These are phyloP conservation scores for Ensete ventricosum DNA, from an alignment of 176 grass and related monocot species.

Conservation along the genomic window DNA sequence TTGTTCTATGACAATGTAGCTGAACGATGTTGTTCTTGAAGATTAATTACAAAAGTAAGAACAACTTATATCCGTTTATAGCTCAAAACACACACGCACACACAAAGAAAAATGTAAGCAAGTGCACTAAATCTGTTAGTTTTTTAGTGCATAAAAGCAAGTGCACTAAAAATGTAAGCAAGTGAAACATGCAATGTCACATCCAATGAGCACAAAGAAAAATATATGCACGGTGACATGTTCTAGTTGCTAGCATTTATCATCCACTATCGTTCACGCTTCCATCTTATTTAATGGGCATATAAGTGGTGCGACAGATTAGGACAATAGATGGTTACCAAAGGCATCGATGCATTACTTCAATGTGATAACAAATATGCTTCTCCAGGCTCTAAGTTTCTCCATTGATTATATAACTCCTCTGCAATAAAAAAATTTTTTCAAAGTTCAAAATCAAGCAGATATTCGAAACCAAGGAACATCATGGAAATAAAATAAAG, in stretches of 20 bases:
- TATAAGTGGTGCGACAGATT: not conserved
- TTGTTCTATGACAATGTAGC: not conserved
- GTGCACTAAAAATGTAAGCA: no score
- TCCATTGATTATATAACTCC: not conserved
- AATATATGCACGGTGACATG: not conserved
- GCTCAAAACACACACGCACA: no score
- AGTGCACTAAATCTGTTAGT: no score
- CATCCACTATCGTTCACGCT: no score
- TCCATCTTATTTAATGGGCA: not conserved
- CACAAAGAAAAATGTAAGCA: no score
- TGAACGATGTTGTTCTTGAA: not conserved
- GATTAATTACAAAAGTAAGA: not conserved
- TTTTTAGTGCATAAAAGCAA: no score
- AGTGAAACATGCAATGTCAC: no score
- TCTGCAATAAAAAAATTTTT: not conserved
- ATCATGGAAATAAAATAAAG: not conserved
- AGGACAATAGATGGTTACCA: not conserved
- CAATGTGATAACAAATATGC: not conserved
- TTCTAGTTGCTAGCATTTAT: not conserved
- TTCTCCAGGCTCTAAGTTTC: not conserved
- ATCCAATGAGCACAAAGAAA: not conserved
- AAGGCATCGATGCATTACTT: not conserved
- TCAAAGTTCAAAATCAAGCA: not conserved
- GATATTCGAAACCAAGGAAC: not conserved
- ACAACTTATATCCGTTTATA: no score